Evolutionary conservation across 1,284 basidiomycete species (phyloP).

Genomic region (Volvariella surrecta): DNA sequence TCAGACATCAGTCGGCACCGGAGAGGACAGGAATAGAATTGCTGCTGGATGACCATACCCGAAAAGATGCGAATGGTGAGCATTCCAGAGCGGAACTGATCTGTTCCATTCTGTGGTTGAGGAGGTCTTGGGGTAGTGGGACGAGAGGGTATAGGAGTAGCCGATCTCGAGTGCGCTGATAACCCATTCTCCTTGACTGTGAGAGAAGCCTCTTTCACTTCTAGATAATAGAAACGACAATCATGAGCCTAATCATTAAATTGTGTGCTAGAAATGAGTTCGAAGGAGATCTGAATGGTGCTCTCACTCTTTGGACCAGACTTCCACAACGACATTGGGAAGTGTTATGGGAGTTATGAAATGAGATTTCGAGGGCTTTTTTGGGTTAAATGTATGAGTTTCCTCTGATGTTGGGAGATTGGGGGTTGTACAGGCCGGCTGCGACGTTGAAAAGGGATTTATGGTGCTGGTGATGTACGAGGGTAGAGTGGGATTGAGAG

Average conservation of each 20-base stretch:
- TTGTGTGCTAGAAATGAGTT: slow-evolving; percentile 2
- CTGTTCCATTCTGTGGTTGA: slow-evolving; percentile 39
- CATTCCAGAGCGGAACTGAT: slow-evolving; percentile 72
- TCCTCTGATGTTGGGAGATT: not conserved
- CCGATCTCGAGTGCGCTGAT: slow-evolving; percentile 48
- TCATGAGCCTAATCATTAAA: not conserved
- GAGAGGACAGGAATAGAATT: not conserved
- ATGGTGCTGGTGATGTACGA: not conserved
- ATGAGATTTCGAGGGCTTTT: too few species aligned
- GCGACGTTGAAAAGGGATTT: slow-evolving; percentile 9
- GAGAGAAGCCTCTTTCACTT: slow-evolving; percentile 44
- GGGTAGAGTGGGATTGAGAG: too few species aligned
- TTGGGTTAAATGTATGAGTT: too few species aligned
- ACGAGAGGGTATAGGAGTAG: slow-evolving; percentile 65
- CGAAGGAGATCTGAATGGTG: slow-evolving; percentile 1
- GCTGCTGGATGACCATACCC: slow-evolving; percentile 33
- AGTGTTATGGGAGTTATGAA: too few species aligned
- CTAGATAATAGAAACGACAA: slow-evolving; percentile 21
- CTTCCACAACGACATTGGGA: slow-evolving; percentile 22
- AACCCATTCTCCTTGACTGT: slow-evolving; percentile 49
- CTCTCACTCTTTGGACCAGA: slow-evolving; percentile 28
- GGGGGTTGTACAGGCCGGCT: slow-evolving; percentile 8
- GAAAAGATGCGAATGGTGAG: slow-evolving; percentile 86
- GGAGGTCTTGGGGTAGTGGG: slow-evolving; percentile 52
- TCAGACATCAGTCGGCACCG: not conserved